Percentiles rank a stretch among this genome's conserved stretches.
Evolutionary conservation across 306 rosid species (phyloP).

Genomic region (Canavalia gladiata): DNA sequence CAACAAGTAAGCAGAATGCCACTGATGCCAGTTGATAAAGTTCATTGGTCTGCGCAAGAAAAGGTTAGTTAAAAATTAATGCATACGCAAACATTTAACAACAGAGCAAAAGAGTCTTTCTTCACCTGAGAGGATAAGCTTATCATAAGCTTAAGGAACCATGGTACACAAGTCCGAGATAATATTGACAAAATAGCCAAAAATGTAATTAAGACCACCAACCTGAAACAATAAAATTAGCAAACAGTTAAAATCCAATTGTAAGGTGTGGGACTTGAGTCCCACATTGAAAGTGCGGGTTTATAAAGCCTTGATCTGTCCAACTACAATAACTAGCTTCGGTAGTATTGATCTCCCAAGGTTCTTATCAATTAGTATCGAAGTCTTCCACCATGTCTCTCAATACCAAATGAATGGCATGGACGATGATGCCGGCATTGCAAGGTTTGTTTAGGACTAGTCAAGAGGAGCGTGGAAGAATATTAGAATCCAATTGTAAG

Average conservation of each 20-base stretch:
- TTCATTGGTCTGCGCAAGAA: constrained; percentile 85
- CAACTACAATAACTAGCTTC: no score
- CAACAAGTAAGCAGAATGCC: constrained; percentile 97
- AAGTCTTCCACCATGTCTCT: no score
- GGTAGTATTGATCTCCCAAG: no score
- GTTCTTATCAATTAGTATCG: no score
- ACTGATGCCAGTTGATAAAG: constrained; percentile 96
- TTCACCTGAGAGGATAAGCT: constrained; percentile 93
- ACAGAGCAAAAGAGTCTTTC: constrained; percentile 43
- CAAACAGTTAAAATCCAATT: not conserved
- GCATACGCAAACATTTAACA: constrained; percentile 39
- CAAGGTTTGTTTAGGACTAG: no score
- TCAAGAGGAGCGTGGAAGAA: no score
- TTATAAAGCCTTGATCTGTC: no score
- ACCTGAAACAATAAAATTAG: constrained; percentile 60
- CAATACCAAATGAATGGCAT: no score
- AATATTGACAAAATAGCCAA: constrained; percentile 75
- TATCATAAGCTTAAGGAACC: constrained; percentile 97
- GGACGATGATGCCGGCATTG: no score
- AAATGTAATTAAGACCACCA: constrained; percentile 78
- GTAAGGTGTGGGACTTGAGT: no score
- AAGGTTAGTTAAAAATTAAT: constrained; percentile 39
- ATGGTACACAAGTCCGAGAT: constrained; percentile 86
- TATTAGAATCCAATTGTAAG: no score
- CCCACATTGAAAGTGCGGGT: no score